Evolutionary conservation across 257 asterid genomes (phyloP).

Genomic region (Avicennia marina): DNA sequence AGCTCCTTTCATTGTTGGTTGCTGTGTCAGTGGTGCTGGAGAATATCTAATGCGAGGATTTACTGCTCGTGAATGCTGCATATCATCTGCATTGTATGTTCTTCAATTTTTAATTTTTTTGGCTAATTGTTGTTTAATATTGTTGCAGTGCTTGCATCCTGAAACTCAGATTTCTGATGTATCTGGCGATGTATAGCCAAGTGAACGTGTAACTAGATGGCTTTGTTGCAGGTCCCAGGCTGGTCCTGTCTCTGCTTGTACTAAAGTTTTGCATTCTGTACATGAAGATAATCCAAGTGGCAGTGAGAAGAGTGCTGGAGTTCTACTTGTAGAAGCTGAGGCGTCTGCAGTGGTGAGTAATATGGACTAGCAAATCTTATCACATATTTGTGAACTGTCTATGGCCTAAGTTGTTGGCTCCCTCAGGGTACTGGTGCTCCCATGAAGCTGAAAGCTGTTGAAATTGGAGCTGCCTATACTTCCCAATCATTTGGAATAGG

Average conservation of each 20-base stretch:
- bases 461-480: constrained; percentile 73
- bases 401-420: constrained; percentile 4
- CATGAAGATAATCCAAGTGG: constrained; percentile 29
- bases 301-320: constrained; percentile 65
- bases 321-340: constrained; percentile 76
- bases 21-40: constrained; percentile 96
- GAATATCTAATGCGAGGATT: constrained; percentile 86
- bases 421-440: constrained; percentile 42
- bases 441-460: constrained; percentile 55
- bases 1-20: constrained; percentile 60
- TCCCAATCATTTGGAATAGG: constrained; percentile 84
- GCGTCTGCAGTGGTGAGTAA: constrained; percentile 41
- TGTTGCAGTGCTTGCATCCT: not conserved
- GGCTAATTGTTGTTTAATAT: not conserved
- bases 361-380: not conserved
- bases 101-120: constrained; percentile 7
- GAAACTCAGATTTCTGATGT: not conserved
- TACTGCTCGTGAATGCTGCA: constrained; percentile 84
- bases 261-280: constrained; percentile 47
- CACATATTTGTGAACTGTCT: not conserved
- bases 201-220: not conserved
- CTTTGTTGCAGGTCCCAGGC: constrained; percentile 55
- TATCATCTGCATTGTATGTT: constrained; percentile 64
- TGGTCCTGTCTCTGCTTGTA: constrained; percentile 79
- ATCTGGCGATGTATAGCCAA: not conserved